A percentile compares a stretch with the other conserved stretches of the same genome.
These are phyloP conservation scores for Malus hybrid DNA, from an alignment of 331 rosid genomes.

Conservation along the genomic window DNA sequence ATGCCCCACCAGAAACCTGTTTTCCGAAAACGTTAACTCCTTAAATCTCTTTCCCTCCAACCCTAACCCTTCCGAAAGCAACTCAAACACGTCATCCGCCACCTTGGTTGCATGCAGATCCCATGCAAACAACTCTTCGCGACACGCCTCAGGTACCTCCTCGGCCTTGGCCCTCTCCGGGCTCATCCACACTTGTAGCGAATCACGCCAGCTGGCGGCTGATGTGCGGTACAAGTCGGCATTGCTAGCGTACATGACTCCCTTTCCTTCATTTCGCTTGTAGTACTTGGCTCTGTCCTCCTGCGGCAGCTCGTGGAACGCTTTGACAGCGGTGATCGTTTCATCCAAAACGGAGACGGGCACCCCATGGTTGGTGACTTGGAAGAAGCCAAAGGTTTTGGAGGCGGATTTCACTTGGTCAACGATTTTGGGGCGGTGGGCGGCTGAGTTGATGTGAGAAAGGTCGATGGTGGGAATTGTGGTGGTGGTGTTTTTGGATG, in stretches of 20 bases:
- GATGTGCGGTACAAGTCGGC: slow-evolving; percentile 25
- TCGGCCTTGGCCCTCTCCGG: slow-evolving; percentile 5
- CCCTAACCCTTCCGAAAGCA: slow-evolving; percentile 33
- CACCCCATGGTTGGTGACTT: slow-evolving; percentile 36
- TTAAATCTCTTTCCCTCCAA: slow-evolving; percentile 10
- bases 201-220: slow-evolving; percentile 30
- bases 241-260: slow-evolving; percentile 31
- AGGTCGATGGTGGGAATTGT: slow-evolving; percentile 34
- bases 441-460: slow-evolving; percentile 2
- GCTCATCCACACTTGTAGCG: slow-evolving; percentile 16
- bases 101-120: slow-evolving; percentile 10
- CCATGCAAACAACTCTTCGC: slow-evolving; percentile 26
- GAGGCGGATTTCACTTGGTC: slow-evolving; percentile 30
- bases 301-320: slow-evolving; percentile 32
- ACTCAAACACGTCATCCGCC: slow-evolving; percentile 26
- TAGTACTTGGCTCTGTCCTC: slow-evolving; percentile 23
- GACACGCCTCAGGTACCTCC: slow-evolving; percentile 23
- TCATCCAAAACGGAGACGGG: slow-evolving; percentile 9
- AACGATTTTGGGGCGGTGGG: slow-evolving; percentile 18
- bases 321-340: slow-evolving; percentile 23
- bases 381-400: slow-evolving; percentile 46
- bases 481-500: not conserved
- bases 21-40: not conserved
- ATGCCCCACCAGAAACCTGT: not conserved
- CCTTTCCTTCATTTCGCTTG: slow-evolving; percentile 28